Evolutionary conservation across 75 land plant genomes (phyloP), one percentile per base, ranked within the genome.

Genomic region (Ceratopteris richardii): DNA sequence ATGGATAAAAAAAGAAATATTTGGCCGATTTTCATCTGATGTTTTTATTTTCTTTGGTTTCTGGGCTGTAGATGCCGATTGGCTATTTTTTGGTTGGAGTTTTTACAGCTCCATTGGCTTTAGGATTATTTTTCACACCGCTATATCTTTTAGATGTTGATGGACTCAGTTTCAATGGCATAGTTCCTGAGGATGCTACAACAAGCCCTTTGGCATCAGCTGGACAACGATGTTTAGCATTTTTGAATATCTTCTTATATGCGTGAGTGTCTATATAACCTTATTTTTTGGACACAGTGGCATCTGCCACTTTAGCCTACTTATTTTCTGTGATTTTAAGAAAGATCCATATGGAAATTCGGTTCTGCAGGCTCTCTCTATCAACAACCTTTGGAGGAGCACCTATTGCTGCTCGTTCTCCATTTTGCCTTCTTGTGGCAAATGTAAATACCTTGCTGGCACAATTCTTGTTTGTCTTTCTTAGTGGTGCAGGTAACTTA

Each of bases 331-430:
- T 9, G 3, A 4, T 33, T 33, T n/a, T n/a, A n/a, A n/a, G n/a
- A n/a, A n/a, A n/a, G n/a, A n/a, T n/a, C 37, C 3, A 33, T 33
- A 4, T 33, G 3, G 37, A 33, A 33, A 33, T 33, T 9, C 9
- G 9, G 3, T 33, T 24, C 5, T 54, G 16, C 79, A 77, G 79
- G 47, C 67, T 77, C 56, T 77, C 79, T 31, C 54, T 77, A 24
- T 77, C 79, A 50, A 77, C 79, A 53, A 77, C 77, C 26, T 76
- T 76, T 56, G 78, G 78, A 20, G 79, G 78, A 51, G 74, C 79
- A 0, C 79, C 79, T 33, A 78, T 77, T 51, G 52, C 33, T 66
- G 79, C 79, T 0, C 46, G 67, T 28, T 77, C 79, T 20, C 79
- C 79, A 2, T 77, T 64, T 61, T 67, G 71, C 53, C 61, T 77